A percentile compares a stretch with the other conserved stretches of the same genome.
phyloP scores from a whole-genome alignment of 1,284 basidiomycete species.

The Clitocybe nebularis region DNA sequence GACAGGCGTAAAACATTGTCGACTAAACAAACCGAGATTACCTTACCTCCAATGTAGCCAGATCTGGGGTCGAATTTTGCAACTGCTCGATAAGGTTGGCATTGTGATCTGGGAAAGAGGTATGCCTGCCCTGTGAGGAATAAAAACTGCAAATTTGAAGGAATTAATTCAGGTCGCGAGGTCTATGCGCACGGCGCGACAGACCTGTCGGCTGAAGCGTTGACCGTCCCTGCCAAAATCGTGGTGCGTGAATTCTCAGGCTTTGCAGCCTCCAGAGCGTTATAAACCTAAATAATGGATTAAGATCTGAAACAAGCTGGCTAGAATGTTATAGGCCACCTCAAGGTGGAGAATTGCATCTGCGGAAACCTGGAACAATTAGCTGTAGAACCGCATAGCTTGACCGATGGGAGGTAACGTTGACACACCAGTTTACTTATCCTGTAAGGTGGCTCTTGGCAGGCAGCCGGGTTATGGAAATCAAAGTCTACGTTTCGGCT shows the following conservation, averaged over 20 bases:
- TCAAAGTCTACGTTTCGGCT: constrained; percentile 77
- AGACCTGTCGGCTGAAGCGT: constrained; percentile 77
- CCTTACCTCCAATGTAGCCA: constrained; percentile 67
- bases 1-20: constrained; percentile 8
- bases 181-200: constrained; percentile 4
- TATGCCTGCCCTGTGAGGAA: constrained; percentile 79
- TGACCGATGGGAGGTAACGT: not conserved
- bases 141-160: constrained; percentile 59
- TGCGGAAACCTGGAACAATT: constrained; percentile 41
- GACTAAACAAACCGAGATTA: constrained; percentile 7
- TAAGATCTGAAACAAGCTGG: too few relatives aligned
- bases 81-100: constrained; percentile 59
- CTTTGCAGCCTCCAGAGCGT: constrained; percentile 41
- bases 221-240: constrained; percentile 50
- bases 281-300: constrained; percentile 39
- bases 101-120: constrained; percentile 78
- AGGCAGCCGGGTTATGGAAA: constrained; percentile 44
- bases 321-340: too few relatives aligned
- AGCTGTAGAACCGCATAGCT: not conserved
- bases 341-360: constrained; percentile 54
- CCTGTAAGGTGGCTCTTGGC: constrained; percentile 53
- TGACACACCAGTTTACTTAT: constrained; percentile 69
- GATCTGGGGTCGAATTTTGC: constrained; percentile 40
- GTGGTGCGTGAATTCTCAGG: constrained; percentile 31
- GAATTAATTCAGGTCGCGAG: constrained; percentile 2